Evolutionary conservation across 176 grass and related monocot genomes (phyloP), one percentile per base, ranked within the genome.

Genomic region (Guadua angustifolia): DNA sequence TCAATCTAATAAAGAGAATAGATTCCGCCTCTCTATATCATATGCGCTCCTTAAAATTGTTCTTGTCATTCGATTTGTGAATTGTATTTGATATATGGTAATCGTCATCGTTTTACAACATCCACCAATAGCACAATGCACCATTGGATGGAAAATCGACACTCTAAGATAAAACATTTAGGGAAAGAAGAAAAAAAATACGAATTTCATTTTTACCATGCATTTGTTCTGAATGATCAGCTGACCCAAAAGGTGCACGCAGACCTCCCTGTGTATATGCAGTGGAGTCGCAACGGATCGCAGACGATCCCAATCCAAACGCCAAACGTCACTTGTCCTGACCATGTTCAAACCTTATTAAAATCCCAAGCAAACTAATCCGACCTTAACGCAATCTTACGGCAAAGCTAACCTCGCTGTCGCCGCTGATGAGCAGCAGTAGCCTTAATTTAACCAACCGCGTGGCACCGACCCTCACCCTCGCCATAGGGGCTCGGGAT

Each of bases 401-500:
- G 12, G 17, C 5, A 21, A 21, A 25, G 1, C 40, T 9, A 7
- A 15, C 19, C 57, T 52, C 33, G 81, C 32, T 42, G 53, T 29
- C 51, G 57, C 32, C 69, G 44, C 44, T 1, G 26, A 22, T 1
- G 42, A 22, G 39, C 68, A 71, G 67, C 21, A 45, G 69, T 4
- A 6, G 13, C 25, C 0, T 25, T 24, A 15, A 16, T 16, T 2
- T 2, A 35, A 21, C 47, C 47, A 5, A 21, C 71, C 71, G 71
- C 71, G 69, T 73, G 59, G 73, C 60, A 19, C 72, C 72, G 72
- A 67, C 46, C 72, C 16, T 3, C 11, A 8, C 59, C 16, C 64
- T 46, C 19, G 19, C 21, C 58, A 32, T 59, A 3, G 22, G 55
- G 10, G 19, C 68, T n/a, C 11, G 50, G 38, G 78, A 1, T 16